phyloP scores from a whole-genome alignment of 2,329 filamentous ascomycete genomes.

The Purpureocillium takamizusanense region DNA sequence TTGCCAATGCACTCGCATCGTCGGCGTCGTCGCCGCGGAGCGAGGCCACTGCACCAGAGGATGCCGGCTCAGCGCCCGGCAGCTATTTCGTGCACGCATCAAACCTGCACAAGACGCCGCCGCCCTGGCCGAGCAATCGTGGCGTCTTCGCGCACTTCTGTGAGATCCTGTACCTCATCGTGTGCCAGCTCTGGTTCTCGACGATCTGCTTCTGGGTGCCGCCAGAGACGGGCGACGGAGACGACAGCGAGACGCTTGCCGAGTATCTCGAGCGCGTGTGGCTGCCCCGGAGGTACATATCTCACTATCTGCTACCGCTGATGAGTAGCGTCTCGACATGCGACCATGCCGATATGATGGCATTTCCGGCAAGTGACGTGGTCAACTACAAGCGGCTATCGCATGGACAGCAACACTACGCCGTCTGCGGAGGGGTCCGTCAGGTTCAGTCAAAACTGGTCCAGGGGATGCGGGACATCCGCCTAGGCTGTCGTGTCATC shows the following conservation, averaged over 20 bases:
- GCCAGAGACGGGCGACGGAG: constrained; percentile 15
- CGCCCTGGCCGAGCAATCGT: constrained; percentile 28
- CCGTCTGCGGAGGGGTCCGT: constrained; percentile 38
- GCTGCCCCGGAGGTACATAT: constrained; percentile 35
- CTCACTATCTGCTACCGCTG: constrained; percentile 43
- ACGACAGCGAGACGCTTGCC: constrained; percentile 27
- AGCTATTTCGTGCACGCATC: constrained; percentile 45
- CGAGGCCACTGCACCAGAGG: not conserved
- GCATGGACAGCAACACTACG: constrained; percentile 38
- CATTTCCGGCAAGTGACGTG: constrained; percentile 44
- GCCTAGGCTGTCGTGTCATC: constrained; percentile 28
- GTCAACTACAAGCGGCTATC: constrained; percentile 39
- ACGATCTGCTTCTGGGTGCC: constrained; percentile 38
- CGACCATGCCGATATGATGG: constrained; percentile 37
- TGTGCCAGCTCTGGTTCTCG: constrained; percentile 45
- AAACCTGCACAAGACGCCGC: constrained; percentile 39
- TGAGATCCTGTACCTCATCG: constrained; percentile 32
- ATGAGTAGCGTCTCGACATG: constrained; percentile 47
- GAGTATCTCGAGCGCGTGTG: constrained; percentile 41
- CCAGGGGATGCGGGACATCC: constrained; percentile 26
- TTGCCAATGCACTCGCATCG: constrained; percentile 24
- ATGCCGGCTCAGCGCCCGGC: constrained; percentile 13
- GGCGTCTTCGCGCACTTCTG: constrained; percentile 28
- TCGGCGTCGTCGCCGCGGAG: not conserved
- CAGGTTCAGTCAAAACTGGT: constrained; percentile 38